Evolutionary conservation across 1,284 basidiomycete genomes (phyloP).

Genomic region (Naganishia liquefaciens): DNA sequence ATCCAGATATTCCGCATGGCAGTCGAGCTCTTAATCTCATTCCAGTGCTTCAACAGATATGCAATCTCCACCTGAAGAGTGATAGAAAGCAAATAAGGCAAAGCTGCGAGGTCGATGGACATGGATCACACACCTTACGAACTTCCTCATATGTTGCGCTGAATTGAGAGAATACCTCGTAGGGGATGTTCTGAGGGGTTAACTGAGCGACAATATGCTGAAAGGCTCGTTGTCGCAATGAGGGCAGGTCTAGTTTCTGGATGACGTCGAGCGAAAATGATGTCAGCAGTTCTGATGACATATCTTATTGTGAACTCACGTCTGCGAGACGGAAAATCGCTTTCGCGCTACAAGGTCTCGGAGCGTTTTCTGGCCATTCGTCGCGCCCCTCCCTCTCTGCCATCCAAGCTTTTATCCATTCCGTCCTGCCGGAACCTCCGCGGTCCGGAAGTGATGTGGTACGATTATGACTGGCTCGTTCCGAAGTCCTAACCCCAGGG

Average conservation of each 20-base stretch:
- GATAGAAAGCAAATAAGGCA: not conserved
- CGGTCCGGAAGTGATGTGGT: not conserved
- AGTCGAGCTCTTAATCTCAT: slow-evolving; percentile 72
- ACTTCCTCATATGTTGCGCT: slow-evolving; percentile 77
- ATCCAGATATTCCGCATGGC: slow-evolving; percentile 81
- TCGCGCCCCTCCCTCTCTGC: slow-evolving; percentile 56
- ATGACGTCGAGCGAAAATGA: not conserved
- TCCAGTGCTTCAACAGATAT: slow-evolving; percentile 78
- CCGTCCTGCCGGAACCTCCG: slow-evolving; percentile 25
- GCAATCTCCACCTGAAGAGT: slow-evolving; percentile 66
- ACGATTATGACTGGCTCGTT: not conserved
- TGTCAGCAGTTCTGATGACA: not conserved
- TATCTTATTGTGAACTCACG: slow-evolving; percentile 55
- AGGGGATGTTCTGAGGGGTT: slow-evolving; percentile 75
- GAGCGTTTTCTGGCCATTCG: slow-evolving; percentile 51
- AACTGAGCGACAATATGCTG: slow-evolving; percentile 75
- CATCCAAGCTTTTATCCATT: slow-evolving; percentile 70
- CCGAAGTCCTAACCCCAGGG: not conserved
- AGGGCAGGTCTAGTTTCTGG: slow-evolving; percentile 57
- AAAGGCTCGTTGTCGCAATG: slow-evolving; percentile 49
- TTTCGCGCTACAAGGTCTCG: slow-evolving; percentile 81
- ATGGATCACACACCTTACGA: slow-evolving; percentile 63
- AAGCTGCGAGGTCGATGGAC: too few relatives aligned
- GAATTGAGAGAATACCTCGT: slow-evolving; percentile 83
- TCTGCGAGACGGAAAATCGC: slow-evolving; percentile 85